phyloP scores from a whole-genome alignment of 164 flowering plant species.

The Tetracentron sinense region DNA sequence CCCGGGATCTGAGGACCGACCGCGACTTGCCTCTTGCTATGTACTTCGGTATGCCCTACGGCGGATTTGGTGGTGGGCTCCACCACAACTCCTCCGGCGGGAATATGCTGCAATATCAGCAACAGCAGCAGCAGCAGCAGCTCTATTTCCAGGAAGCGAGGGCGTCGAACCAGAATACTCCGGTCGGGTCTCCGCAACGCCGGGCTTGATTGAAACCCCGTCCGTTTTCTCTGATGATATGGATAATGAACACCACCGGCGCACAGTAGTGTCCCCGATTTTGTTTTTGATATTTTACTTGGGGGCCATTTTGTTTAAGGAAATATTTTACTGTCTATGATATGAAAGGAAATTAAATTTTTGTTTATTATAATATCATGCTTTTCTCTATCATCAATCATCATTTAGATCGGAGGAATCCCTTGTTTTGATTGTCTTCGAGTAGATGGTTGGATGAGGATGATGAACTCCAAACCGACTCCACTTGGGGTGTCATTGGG shows the following conservation, averaged over 20 bases:
- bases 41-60: constrained; percentile 7
- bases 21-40: constrained; percentile 8
- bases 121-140: constrained; percentile 5
- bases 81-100: not conserved
- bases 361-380: too few relatives aligned
- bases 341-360: too few relatives aligned
- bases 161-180: constrained; percentile 20
- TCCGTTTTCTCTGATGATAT: not conserved
- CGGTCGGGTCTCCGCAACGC: constrained; percentile 15
- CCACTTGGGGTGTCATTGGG: too few relatives aligned
- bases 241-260: not conserved
- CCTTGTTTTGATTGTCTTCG: too few relatives aligned
- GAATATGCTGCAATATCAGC: constrained; percentile 1
- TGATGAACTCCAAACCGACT: too few relatives aligned
- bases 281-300: too few relatives aligned
- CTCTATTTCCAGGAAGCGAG: constrained; percentile 12
- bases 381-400: too few relatives aligned
- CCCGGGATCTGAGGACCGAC: not conserved
- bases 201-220: not conserved
- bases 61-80: not conserved
- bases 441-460: too few relatives aligned
- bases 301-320: too few relatives aligned
- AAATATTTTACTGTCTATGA: too few relatives aligned
- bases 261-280: not conserved
- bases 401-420: too few relatives aligned